Conservation (phyloP, 2,329 filamentous ascomycete species). For the Fusarium caatingaense region DNA sequence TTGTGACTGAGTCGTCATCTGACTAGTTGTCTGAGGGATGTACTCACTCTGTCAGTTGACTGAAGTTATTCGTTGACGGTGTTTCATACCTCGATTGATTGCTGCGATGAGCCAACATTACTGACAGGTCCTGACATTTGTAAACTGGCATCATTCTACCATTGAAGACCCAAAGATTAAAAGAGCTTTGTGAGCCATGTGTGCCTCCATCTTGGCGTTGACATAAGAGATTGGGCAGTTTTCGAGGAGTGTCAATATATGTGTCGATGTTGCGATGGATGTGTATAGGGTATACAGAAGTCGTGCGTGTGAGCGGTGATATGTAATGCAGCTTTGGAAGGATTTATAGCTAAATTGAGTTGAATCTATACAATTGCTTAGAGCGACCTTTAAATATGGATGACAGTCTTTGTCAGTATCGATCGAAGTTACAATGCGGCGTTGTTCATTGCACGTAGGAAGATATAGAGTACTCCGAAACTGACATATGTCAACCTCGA, state of each 20-base stretch:
- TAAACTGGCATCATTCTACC: too few species aligned
- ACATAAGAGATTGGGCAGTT: neutral
- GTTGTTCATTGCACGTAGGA: neutral
- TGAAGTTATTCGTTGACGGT: neutral
- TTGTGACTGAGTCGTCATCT: neutral
- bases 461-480: neutral
- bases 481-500: neutral
- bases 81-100: neutral
- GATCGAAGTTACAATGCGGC: neutral
- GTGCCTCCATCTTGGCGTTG: too few species aligned
- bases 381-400: neutral
- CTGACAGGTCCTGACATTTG: neutral
- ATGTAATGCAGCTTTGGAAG: neutral
- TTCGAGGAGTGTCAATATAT: neutral
- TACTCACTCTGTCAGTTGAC: neutral
- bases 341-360: neutral
- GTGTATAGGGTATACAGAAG: neutral
- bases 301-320: neutral
- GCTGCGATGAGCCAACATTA: neutral
- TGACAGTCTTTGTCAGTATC: neutral
- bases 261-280: neutral
- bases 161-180: neutral
- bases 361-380: neutral
- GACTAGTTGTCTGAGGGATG: neutral
- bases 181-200: accelerated